Evolutionary conservation across 768 basidiomycete genomes (phyloP).

Genomic region (Dioszegia aurantiaca): DNA sequence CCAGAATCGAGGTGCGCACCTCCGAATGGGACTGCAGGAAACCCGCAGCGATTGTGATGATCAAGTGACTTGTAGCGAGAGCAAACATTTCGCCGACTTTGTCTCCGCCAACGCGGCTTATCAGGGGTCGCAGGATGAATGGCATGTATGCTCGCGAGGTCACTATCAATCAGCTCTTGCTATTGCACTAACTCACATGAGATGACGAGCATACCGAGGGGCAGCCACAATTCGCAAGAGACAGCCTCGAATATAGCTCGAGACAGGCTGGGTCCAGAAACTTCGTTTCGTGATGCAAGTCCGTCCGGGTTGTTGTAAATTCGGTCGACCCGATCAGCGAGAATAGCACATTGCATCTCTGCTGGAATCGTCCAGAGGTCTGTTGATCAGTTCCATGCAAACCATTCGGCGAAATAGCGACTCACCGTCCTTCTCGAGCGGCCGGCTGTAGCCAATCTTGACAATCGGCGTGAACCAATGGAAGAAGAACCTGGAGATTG

Average conservation of each 20-base stretch:
- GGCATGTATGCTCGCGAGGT: too few relatives aligned
- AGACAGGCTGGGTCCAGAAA: not conserved
- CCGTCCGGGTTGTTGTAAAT: conserved; percentile 2
- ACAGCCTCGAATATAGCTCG: too few relatives aligned
- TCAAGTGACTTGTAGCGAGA: not conserved
- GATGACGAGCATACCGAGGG: too few relatives aligned
- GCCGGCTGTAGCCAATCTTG: conserved; percentile 19
- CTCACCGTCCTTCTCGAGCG: conserved; percentile 20
- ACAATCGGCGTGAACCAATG: conserved; percentile 28
- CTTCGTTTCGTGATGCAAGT: not conserved
- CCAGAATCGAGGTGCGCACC: not conserved
- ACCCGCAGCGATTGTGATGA: not conserved
- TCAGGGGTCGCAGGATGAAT: conserved; percentile 24
- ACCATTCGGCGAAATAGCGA: not conserved
- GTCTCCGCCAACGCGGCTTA: conserved; percentile 18
- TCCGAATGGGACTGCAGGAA: conserved; percentile 1
- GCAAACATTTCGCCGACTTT: not conserved
- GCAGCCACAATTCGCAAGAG: too few relatives aligned
- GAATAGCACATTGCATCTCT: not conserved
- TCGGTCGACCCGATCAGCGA: conserved; percentile 16
- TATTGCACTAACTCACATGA: too few relatives aligned
- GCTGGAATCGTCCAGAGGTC: conserved; percentile 2
- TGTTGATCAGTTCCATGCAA: not conserved
- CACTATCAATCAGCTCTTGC: conserved; percentile 22
- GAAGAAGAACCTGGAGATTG: conserved; percentile 14